Evolutionary conservation across 208 protist species (phyloP).

Genomic region (Leishmania tropica): DNA sequence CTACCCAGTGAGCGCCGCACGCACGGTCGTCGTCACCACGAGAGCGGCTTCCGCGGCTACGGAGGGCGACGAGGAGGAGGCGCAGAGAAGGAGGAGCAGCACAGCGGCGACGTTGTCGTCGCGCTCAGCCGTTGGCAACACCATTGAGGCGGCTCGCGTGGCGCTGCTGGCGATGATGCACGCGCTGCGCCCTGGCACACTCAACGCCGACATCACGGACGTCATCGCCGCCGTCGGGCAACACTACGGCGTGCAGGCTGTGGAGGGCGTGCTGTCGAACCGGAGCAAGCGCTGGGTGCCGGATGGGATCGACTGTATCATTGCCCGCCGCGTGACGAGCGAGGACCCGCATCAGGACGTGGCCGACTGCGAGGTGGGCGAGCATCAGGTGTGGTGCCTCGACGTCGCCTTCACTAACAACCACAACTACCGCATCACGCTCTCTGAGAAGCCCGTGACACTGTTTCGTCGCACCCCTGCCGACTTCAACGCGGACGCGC

Average conservation of each 20-base stretch:
- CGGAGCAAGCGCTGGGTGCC: constrained; percentile 97
- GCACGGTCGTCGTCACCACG: constrained; percentile 88
- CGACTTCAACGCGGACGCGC: constrained; percentile 60
- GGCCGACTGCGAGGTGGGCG: constrained; percentile 73
- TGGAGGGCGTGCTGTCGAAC: constrained; percentile 98
- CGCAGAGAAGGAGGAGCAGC: not conserved
- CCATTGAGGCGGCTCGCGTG: constrained; percentile 94
- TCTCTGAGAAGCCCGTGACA: constrained; percentile 46
- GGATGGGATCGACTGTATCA: constrained; percentile 97
- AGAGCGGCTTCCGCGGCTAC: constrained; percentile 4
- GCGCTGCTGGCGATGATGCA: constrained; percentile 91
- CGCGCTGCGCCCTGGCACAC: constrained; percentile 64
- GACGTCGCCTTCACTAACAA: constrained; percentile 90
- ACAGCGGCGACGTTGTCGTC: constrained; percentile 12
- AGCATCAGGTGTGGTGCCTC: constrained; percentile 87
- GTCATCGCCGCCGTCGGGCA: constrained; percentile 92
- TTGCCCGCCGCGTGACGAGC: constrained; percentile 77
- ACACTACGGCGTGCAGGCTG: constrained; percentile 88
- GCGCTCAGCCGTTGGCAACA: constrained; percentile 71
- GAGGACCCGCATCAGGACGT: constrained; percentile 92
- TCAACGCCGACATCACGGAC: constrained; percentile 94
- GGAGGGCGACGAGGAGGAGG: constrained; percentile 11
- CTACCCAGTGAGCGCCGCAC: constrained; percentile 94
- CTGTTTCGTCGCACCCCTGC: constrained; percentile 73
- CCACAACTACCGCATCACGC: constrained; percentile 42